Evolutionary conservation across 2,329 filamentous ascomycete species (phyloP).

Genomic region (Truncatella angustata): DNA sequence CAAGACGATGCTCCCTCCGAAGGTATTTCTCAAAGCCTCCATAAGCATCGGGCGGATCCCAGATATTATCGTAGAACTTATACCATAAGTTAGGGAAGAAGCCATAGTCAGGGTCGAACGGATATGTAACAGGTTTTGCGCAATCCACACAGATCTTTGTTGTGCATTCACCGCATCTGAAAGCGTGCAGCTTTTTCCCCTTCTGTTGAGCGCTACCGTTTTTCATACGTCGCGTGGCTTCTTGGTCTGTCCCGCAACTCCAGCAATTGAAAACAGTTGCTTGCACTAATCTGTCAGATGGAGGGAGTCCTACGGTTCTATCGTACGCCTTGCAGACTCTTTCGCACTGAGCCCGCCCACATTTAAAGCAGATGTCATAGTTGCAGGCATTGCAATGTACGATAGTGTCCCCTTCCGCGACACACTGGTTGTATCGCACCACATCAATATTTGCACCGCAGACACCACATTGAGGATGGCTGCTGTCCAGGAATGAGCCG

Average conservation of each 20-base stretch:
- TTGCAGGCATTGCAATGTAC: not conserved
- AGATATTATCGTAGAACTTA: not conserved
- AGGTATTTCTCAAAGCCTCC: not conserved
- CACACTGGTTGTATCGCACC: too few species aligned
- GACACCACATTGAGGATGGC: not conserved
- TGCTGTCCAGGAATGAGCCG: not conserved
- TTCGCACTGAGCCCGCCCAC: not conserved
- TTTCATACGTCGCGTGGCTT: not conserved
- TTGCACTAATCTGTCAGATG: not conserved
- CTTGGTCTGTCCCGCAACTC: not conserved
- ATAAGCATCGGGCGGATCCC: not conserved
- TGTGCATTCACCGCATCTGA: not conserved
- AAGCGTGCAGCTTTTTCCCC: not conserved
- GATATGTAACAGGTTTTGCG: not conserved
- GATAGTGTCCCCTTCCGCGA: not conserved
- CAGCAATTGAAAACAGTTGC: not conserved
- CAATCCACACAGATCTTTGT: not conserved
- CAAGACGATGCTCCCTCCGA: not conserved
- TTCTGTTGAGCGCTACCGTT: not conserved
- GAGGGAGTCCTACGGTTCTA: not conserved
- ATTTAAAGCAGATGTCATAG: not conserved
- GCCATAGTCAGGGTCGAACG: not conserved
- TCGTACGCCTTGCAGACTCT: not conserved
- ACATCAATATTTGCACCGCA: not conserved
- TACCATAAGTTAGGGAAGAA: not conserved